Conservation (phyloP, 768 basidiomycete species). For the Cytidiella melzeri region DNA sequence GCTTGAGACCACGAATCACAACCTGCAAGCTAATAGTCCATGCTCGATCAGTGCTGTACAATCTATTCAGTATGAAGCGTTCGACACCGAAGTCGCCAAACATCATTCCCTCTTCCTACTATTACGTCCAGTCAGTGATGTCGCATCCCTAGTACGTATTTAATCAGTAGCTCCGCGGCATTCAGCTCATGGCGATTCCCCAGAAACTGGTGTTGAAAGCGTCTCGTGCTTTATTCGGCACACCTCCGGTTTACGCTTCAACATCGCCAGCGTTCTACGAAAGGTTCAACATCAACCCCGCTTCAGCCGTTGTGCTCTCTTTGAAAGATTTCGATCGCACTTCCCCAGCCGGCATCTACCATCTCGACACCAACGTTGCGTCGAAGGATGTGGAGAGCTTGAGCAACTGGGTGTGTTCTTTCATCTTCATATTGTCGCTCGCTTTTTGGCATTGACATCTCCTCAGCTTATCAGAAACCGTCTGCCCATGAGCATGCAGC, state of each 20-base stretch:
- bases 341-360: slow-evolving; percentile 40
- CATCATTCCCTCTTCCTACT: slow-evolving; percentile 57
- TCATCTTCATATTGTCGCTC: background rate
- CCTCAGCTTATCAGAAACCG: slow-evolving; percentile 39
- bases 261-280: slow-evolving; percentile 27
- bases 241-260: slow-evolving; percentile 42
- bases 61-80: slow-evolving; percentile 34
- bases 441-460: background rate
- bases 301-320: slow-evolving; percentile 48
- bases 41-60: slow-evolving; percentile 30
- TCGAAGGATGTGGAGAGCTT: slow-evolving; percentile 2
- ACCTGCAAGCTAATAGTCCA: background rate
- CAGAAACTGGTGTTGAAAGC: slow-evolving; percentile 54
- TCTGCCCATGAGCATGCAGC: slow-evolving; percentile 67
- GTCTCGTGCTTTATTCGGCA: slow-evolving; percentile 42
- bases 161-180: background rate
- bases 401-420: slow-evolving; percentile 17
- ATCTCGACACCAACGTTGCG: slow-evolving; percentile 7
- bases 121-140: slow-evolving; percentile 35
- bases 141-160: slow-evolving; percentile 27
- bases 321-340: slow-evolving; percentile 53
- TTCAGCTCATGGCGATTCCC: background rate
- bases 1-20: background rate
- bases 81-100: slow-evolving; percentile 37
- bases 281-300: slow-evolving; percentile 24